Evolutionary conservation across 2,329 filamentous ascomycete genomes (phyloP), one percentile per base, ranked within the genome.

Genomic region (Fusarium sulawesiense): DNA sequence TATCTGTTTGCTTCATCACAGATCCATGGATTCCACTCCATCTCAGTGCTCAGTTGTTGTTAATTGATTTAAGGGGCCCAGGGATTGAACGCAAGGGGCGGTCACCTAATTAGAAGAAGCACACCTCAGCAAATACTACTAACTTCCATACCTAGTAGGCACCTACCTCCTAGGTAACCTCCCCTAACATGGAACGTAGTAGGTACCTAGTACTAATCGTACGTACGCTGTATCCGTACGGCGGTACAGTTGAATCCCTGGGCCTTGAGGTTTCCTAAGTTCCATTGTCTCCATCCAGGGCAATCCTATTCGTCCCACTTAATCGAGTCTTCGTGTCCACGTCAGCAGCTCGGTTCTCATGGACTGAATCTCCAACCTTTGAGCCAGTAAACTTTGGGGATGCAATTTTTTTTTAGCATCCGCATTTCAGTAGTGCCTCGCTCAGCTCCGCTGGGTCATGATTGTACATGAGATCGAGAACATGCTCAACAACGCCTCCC

Each of bases 341-440:
- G 69, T 72, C 69, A 72, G 69, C 68, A 66, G 51, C 53, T 62
- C 68, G 62, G 51, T 49, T 66, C 51, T 37, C 49, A 51, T 23
- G 40, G 44, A 51, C 34, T 51, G 47, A 61, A 51, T 34, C 54
- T 50, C 45, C 44, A 56, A 48, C 18, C 18, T 47, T 64, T 42
- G 7, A 46, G 45, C 54, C 61, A 41, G 59, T 56, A 25, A 49
- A 37, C 47, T 30, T n/a, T 29, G 34, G 30, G 34, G 18, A 14
- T 29, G 41, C 29, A 30, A 58, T 57, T 53, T 64, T 64, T 59
- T 50, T 68, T 67, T 64, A 65, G 64, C 51, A 71, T 58, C 64
- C 53, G 41, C 56, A 56, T 53, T 54, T 50, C 64, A 47, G 60
- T 56, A 68, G 65, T 63, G 63, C 51, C 23, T 60, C 34, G 27